Conservation (phyloP, 805 yeast genomes). For the Yarrowia osloensis region DNA sequence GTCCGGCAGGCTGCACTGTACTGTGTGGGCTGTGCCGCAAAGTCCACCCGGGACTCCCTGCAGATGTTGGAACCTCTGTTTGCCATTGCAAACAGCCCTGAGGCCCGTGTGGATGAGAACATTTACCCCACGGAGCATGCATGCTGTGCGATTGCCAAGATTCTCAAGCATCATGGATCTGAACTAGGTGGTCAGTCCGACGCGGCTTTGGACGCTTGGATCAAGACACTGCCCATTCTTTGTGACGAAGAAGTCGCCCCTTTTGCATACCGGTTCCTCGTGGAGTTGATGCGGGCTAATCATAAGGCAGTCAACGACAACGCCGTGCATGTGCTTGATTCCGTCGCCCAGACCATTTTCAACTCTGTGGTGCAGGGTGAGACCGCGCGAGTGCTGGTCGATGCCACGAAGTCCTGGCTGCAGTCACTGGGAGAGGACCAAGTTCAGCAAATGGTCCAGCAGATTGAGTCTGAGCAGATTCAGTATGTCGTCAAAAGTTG, state of each 20-base stretch:
- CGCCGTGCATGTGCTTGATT: slow-evolving; percentile 62
- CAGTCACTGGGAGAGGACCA: slow-evolving; percentile 6
- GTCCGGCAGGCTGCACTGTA: slow-evolving; percentile 87
- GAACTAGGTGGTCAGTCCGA: slow-evolving; percentile 59
- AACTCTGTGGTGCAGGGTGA: slow-evolving; percentile 67
- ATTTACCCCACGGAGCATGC: slow-evolving; percentile 85
- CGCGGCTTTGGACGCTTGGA: slow-evolving; percentile 71
- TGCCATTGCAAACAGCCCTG: slow-evolving; percentile 72
- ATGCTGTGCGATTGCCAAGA: slow-evolving; percentile 78
- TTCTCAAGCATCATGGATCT: slow-evolving; percentile 63
- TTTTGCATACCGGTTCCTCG: slow-evolving; percentile 72
- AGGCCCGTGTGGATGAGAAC: slow-evolving; percentile 83
- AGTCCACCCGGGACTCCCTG: slow-evolving; percentile 67
- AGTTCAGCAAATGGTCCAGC: slow-evolving; percentile 14
- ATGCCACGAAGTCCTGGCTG: slow-evolving; percentile 63
- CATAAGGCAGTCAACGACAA: slow-evolving; percentile 60
- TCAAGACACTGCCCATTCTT: slow-evolving; percentile 74
- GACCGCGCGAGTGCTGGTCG: slow-evolving; percentile 66
- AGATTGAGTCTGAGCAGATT: not conserved
- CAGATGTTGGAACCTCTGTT: slow-evolving; percentile 74
- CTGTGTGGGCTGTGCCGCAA: slow-evolving; percentile 84
- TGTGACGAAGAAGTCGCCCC: slow-evolving; percentile 90
- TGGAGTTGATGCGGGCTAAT: slow-evolving; percentile 66
- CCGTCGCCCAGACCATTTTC: slow-evolving; percentile 72
- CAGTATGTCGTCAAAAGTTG: slow-evolving; percentile 20